Percentiles rank a stretch among this genome's conserved stretches.
These are phyloP conservation scores for Penicillium verhagenii DNA, from an alignment of 495 filamentous ascomycete genomes.

Conservation along the genomic window DNA sequence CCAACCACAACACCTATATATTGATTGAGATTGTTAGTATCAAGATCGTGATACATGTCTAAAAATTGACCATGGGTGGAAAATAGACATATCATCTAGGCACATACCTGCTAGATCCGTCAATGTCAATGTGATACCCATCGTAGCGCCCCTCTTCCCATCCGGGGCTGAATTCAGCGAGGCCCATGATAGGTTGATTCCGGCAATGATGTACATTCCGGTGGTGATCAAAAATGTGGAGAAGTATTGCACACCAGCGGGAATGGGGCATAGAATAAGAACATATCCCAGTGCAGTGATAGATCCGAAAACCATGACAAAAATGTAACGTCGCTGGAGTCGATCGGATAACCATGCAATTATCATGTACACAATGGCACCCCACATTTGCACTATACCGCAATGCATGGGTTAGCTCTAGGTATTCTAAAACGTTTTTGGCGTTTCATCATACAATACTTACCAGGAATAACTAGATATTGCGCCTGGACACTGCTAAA, in stretches of 20 bases:
- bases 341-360: slow-evolving; percentile 1
- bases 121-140: slow-evolving; percentile 37
- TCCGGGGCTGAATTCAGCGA: slow-evolving; percentile 29
- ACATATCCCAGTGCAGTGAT: slow-evolving; percentile 9
- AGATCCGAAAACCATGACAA: not conserved
- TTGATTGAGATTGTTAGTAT: not conserved
- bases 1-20: slow-evolving; percentile 24
- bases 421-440: too few relatives aligned
- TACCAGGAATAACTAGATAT: slow-evolving; percentile 10
- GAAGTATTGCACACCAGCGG: slow-evolving; percentile 7
- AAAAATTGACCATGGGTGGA: too few relatives aligned
- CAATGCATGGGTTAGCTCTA: not conserved
- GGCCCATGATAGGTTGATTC: slow-evolving; percentile 7
- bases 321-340: not conserved
- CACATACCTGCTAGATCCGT: slow-evolving; percentile 37
- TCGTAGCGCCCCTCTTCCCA: slow-evolving; percentile 41
- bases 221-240: slow-evolving; percentile 9
- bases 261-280: slow-evolving; percentile 2
- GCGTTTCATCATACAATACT: not conserved
- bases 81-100: too few relatives aligned
- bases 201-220: slow-evolving; percentile 1
- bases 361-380: slow-evolving; percentile 5
- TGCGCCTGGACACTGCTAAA: slow-evolving; percentile 8
- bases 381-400: slow-evolving; percentile 8
- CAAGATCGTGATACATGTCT: too few relatives aligned